Base-by-base conservation (phyloP, 495 filamentous ascomycete species). In the Chlorociboria aeruginascens region DNA sequence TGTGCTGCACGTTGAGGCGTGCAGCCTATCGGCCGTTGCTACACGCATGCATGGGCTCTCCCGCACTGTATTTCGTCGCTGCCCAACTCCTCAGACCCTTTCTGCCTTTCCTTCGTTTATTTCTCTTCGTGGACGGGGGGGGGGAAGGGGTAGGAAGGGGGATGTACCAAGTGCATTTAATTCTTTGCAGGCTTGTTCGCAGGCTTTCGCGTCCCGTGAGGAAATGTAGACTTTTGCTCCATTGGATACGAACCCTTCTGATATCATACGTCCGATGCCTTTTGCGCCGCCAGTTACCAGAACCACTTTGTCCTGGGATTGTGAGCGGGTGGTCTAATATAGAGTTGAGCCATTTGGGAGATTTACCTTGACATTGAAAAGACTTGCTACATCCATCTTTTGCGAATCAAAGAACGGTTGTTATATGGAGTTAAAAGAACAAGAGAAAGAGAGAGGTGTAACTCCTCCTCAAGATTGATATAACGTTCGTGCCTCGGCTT, bases 221-320 rank as follows among this genome's bases (percentile, higher is more conserved):
- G 82, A 83, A 50, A 92, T 88, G 64, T 89, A 89, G 30, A 89
- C 85, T 34, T 78, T 86, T 13, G 86, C 85, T 34, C 86, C 85
- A 61, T 89, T 89, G 25, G 74, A 67, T 0, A 87, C 81, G 52
- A 83, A 83, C 2, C 85, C 82, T 55, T 88, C 79, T 0, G 85
- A 81, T 50, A 84, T 85, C 84, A 89, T 92, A 40, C 83, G 74
- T 20, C 82, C 79, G 46, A 85, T 73, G 39, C 77, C 77, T 43
- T 77, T 85, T 48, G 77, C 77, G 43, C 76, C 66, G 28, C 67
- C 67, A 12, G 67, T 68, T 16, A 70, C 58, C 14, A 69, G 62
- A 41, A 66, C 64, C 25, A 64, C 62, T 58, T 69, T 69, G 54
- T 54, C 61, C 56, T 64, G 29, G 7, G 13, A 12, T 12, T 14